Evolutionary conservation across 2,329 filamentous ascomycete genomes (phyloP).

Genomic region (Alternaria consortialis): DNA sequence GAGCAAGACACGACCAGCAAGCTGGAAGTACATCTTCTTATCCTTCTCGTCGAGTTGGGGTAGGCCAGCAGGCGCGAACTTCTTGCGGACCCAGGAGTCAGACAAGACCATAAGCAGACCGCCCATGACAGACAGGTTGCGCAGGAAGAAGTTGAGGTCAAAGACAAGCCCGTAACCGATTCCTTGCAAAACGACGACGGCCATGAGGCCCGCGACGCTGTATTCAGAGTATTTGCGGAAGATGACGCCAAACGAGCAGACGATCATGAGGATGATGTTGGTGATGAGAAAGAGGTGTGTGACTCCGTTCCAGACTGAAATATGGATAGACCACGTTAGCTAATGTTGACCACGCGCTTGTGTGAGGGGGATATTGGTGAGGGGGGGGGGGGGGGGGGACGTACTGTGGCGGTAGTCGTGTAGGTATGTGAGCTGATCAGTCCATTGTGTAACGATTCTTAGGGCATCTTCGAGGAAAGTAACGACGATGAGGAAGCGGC

Average conservation of each 20-base stretch:
- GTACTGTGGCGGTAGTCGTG: slow-evolving; percentile 92
- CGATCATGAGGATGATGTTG: slow-evolving; percentile 88
- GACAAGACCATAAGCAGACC: slow-evolving; percentile 97
- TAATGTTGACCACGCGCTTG: slow-evolving; percentile 8
- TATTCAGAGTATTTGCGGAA: slow-evolving; percentile 91
- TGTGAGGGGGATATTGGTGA: background rate
- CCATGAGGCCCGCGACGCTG: slow-evolving; percentile 88
- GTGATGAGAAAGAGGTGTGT: slow-evolving; percentile 91
- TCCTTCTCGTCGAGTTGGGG: slow-evolving; percentile 98
- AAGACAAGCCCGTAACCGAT: slow-evolving; percentile 98
- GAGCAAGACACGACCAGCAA: slow-evolving; percentile 90
- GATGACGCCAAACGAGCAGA: slow-evolving; percentile 87
- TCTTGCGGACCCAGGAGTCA: slow-evolving; percentile 97
- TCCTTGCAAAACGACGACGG: slow-evolving; percentile 90
- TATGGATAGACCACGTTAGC: slow-evolving; percentile 28
- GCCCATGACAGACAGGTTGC: slow-evolving; percentile 96
- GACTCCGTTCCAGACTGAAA: slow-evolving; percentile 80
- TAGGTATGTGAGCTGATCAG: slow-evolving; percentile 90
- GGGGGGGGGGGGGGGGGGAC: slow-evolving; percentile 14
- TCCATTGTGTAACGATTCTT: slow-evolving; percentile 97
- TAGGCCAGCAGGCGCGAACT: slow-evolving; percentile 92
- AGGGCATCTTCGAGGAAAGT: slow-evolving; percentile 98
- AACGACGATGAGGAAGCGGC: slow-evolving; percentile 96
- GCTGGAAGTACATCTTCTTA: slow-evolving; percentile 99
- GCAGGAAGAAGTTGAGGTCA: slow-evolving; percentile 99